Percentiles rank a stretch among this genome's conserved stretches.
These are phyloP conservation scores for Thalassiosira ordinaria DNA, from an alignment of 352 stramenopile genomes.

Conservation along the genomic window DNA sequence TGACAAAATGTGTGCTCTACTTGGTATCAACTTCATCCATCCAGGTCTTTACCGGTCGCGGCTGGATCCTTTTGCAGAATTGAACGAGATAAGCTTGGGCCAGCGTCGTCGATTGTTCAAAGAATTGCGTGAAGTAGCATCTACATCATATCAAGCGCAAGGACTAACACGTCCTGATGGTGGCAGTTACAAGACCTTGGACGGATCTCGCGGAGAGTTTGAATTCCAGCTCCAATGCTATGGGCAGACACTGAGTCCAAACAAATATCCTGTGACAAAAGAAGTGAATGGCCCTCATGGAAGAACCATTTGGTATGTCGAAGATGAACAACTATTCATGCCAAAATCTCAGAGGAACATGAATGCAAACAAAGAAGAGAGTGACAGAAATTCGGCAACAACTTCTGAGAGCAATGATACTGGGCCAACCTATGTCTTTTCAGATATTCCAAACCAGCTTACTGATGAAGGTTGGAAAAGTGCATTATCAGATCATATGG, in stretches of 20 bases:
- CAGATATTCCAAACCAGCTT: constrained; percentile 30
- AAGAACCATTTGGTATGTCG: constrained; percentile 82
- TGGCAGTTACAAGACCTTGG: constrained; percentile 58
- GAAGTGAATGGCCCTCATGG: constrained; percentile 78
- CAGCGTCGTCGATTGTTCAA: constrained; percentile 64
- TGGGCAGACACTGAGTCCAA: constrained; percentile 58
- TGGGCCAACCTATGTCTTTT: constrained; percentile 25
- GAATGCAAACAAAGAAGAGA: constrained; percentile 20
- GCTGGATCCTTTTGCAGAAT: constrained; percentile 79
- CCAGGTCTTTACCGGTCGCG: constrained; percentile 64
- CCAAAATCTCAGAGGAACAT: constrained; percentile 34
- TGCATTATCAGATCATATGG: constrained; percentile 46
- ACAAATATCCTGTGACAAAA: constrained; percentile 65
- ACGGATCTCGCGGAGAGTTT: constrained; percentile 65
- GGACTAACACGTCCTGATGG: constrained; percentile 59
- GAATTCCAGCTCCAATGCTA: constrained; percentile 83
- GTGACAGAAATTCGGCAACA: constrained; percentile 14
- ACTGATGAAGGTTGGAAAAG: constrained; percentile 50
- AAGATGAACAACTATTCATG: constrained; percentile 79
- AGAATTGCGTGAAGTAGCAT: constrained; percentile 58
- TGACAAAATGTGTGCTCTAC: too few relatives aligned
- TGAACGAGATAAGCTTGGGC: constrained; percentile 67
- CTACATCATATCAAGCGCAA: constrained; percentile 70
- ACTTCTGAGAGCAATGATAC: constrained; percentile 2
- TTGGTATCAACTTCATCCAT: too few relatives aligned